Conservation (phyloP, 306 rosid genomes). For the Begonia fuchsioides region DNA sequence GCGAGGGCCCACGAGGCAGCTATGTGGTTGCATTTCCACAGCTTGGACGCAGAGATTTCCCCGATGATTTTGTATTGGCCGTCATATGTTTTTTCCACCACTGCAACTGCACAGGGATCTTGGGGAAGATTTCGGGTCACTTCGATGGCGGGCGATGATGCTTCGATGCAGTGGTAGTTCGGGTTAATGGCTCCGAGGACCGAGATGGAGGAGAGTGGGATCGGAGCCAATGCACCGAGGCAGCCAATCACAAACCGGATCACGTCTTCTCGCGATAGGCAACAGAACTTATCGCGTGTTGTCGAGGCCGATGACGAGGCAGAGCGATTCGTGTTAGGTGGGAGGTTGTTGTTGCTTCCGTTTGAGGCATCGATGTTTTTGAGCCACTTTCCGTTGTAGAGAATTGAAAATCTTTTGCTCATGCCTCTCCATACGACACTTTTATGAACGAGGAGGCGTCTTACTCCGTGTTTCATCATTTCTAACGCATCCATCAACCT, state of each 20-base stretch:
- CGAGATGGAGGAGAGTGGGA: conserved; percentile 81
- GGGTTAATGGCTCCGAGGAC: conserved; percentile 62
- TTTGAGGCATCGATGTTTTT: conserved; percentile 48
- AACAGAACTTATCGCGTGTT: conserved; percentile 50
- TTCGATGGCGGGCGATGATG: conserved; percentile 61
- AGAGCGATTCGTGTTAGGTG: conserved; percentile 26
- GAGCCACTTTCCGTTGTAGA: conserved; percentile 87
- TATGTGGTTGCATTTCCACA: conserved; percentile 89
- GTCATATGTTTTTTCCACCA: conserved; percentile 36
- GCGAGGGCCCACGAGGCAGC: conserved; percentile 91
- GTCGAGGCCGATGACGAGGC: conserved; percentile 29
- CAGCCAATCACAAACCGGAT: conserved; percentile 91
- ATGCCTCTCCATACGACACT: conserved; percentile 88
- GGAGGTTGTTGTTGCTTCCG: conserved; percentile 43
- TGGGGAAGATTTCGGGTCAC: conserved; percentile 40
- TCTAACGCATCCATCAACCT: conserved; percentile 94
- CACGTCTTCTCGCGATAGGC: conserved; percentile 95
- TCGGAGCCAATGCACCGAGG: conserved; percentile 91
- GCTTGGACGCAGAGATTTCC: conserved; percentile 78
- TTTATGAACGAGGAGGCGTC: conserved; percentile 73
- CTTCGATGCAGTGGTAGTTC: conserved; percentile 50
- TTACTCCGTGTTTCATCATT: conserved; percentile 97
- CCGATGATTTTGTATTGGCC: conserved; percentile 64
- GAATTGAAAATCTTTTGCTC: conserved; percentile 90
- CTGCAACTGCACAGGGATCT: conserved; percentile 74